phyloP scores from a whole-genome alignment of 257 asterid genomes.

The Petunia secreta region DNA sequence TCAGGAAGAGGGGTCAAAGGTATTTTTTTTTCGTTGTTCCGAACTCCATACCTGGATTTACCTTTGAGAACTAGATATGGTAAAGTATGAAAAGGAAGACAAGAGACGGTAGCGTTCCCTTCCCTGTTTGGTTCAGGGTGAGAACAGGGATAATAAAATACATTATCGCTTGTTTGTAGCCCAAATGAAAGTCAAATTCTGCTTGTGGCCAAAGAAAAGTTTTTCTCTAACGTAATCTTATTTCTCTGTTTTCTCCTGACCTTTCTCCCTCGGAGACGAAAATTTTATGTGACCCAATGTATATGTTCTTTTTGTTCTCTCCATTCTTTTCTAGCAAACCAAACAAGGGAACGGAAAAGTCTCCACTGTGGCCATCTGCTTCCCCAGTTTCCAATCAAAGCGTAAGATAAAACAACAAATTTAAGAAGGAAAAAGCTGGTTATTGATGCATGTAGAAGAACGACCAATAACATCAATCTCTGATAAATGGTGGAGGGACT shows the following conservation, averaged over 20 bases:
- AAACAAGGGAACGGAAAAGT: neutral
- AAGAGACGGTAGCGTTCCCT: neutral
- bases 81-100: neutral
- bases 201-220: neutral
- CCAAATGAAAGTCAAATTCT: neutral
- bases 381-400: neutral
- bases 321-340: neutral
- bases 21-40: constrained; percentile 29
- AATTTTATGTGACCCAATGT: neutral
- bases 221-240: neutral
- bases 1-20: constrained; percentile 95
- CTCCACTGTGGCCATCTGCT: neutral
- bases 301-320: neutral
- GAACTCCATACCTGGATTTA: neutral
- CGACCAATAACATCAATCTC: neutral
- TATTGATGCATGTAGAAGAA: neutral
- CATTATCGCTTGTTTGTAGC: neutral
- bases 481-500: constrained; percentile 1
- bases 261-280: neutral
- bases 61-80: neutral
- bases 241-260: neutral
- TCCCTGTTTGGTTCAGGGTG: neutral
- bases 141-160: neutral
- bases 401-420: neutral
- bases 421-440: neutral